Evolutionary conservation across 2,329 filamentous ascomycete genomes (phyloP), one percentile per base, ranked within the genome.

Genomic region (Aaosphaeria pasadenensis): DNA sequence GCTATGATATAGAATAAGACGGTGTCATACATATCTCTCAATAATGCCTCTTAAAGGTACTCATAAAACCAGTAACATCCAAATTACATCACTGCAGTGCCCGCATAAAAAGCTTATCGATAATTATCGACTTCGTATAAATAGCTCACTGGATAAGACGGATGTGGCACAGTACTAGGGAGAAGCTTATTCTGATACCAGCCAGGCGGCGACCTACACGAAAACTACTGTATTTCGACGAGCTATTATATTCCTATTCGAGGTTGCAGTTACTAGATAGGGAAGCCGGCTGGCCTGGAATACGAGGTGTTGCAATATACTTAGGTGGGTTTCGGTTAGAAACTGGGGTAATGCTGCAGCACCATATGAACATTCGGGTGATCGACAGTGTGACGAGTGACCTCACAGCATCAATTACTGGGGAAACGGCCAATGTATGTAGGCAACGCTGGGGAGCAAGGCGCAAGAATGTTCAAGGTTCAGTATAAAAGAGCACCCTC

Each of bases 181-280:
- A 17, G 39, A 40, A 40, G 39, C 17, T 40, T 40, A 17, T 9
- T 40, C 9, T 7, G 24, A 11, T 28, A 41, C 46, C 40, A 44
- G 43, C 45, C 44, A 42, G 45, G 32, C 48, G 43, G 48, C 41
- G 40, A 40, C 47, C 45, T 40, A 33, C 48, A 47, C 39, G 24
- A 39, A 48, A 47, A 44, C 55, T 59, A 57, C 50, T 39, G 46
- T 51, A 52, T 30, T 28, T 31, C 42, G 49, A 45, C 47, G 46
- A 51, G 51, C 47, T 60, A 57, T 56, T 42, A 53, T 46, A 49
- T 42, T 44, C 59, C 48, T 46, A 42, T 45, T 30, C 48, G 52
- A 17, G 28, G 42, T 47, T 9, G 32, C 35, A 28, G 41, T 40
- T 30, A 39, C 39, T 38, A 32, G 5, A 44, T 44, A 24, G 28